phyloP scores from a whole-genome alignment of 2,329 filamentous ascomycete genomes.

The Shiraia sp. region DNA sequence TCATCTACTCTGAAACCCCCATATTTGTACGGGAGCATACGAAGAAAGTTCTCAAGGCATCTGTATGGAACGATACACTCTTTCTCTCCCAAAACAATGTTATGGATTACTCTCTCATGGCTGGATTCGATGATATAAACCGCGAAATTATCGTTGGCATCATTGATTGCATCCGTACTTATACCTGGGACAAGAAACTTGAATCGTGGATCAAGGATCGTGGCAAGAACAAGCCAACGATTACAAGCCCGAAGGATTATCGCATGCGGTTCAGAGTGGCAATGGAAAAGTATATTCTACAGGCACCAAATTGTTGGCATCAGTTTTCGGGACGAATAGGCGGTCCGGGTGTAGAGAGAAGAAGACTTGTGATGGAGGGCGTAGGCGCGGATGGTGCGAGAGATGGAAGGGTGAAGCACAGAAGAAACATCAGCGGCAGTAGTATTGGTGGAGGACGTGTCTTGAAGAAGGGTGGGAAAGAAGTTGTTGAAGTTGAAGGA shows the following conservation, averaged over 20 bases:
- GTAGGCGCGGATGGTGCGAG: slow-evolving; percentile 2
- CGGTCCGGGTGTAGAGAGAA: slow-evolving; percentile 18
- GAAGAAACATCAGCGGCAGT: slow-evolving; percentile 18
- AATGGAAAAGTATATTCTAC: slow-evolving; percentile 86
- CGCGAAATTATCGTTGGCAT: slow-evolving; percentile 96
- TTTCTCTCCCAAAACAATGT: slow-evolving; percentile 95
- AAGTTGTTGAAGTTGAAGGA: slow-evolving; percentile 2
- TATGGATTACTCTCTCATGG: slow-evolving; percentile 99
- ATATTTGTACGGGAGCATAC: slow-evolving; percentile 94
- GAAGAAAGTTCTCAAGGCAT: slow-evolving; percentile 87
- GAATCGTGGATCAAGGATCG: slow-evolving; percentile 99
- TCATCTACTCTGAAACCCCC: slow-evolving; percentile 89
- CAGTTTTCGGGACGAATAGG: slow-evolving; percentile 55
- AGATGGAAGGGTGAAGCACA: slow-evolving; percentile 9
- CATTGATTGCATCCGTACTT: slow-evolving; percentile 95
- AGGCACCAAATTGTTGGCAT: slow-evolving; percentile 77
- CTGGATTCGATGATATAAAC: slow-evolving; percentile 86
- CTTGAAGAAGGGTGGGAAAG: slow-evolving; percentile 6
- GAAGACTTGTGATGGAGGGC: slow-evolving; percentile 16
- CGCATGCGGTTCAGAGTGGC: slow-evolving; percentile 94
- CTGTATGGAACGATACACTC: slow-evolving; percentile 96
- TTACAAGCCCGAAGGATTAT: slow-evolving; percentile 97
- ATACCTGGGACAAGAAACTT: slow-evolving; percentile 99
- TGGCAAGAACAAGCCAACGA: slow-evolving; percentile 84
- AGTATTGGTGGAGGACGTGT: slow-evolving; percentile 11